Evolutionary conservation across 768 basidiomycete genomes (phyloP).

Genomic region (Suillus weaverae): DNA sequence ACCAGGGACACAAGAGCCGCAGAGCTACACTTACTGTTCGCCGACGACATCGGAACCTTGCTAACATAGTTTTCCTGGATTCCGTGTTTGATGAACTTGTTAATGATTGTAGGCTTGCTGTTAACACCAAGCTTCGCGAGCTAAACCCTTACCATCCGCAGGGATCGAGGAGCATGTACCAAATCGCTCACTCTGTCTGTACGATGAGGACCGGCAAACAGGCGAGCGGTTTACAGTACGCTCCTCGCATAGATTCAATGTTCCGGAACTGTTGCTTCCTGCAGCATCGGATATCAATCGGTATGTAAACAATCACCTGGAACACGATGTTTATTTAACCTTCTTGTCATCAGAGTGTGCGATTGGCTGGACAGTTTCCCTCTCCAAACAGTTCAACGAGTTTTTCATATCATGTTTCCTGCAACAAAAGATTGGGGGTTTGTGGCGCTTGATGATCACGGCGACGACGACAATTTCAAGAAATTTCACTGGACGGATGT

Average conservation of each 20-base stretch:
- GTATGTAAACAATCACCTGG: slow-evolving; percentile 14
- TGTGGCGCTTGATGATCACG: slow-evolving; percentile 31
- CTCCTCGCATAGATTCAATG: slow-evolving; percentile 30
- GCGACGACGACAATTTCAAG: slow-evolving; percentile 44
- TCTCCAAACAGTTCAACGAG: slow-evolving; percentile 33
- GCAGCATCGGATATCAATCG: slow-evolving; percentile 34
- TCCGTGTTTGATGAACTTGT: slow-evolving; percentile 30
- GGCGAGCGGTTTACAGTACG: slow-evolving; percentile 34
- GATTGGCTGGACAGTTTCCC: slow-evolving; percentile 36
- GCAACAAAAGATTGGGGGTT: slow-evolving; percentile 45
- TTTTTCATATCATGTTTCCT: slow-evolving; percentile 47
- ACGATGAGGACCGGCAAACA: slow-evolving; percentile 25
- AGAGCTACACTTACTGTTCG: slow-evolving; percentile 34
- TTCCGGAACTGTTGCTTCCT: slow-evolving; percentile 24
- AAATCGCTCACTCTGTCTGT: slow-evolving; percentile 25
- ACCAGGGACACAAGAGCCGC: slow-evolving; percentile 35
- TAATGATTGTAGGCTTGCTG: slow-evolving; percentile 25
- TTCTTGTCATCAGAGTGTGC: slow-evolving; percentile 22
- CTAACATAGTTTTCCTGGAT: slow-evolving; percentile 27
- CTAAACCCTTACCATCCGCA: slow-evolving; percentile 12
- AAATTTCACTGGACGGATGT: slow-evolving; percentile 45
- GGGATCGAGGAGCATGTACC: slow-evolving; percentile 32
- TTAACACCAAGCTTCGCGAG: not conserved
- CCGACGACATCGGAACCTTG: slow-evolving; percentile 33
- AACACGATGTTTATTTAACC: slow-evolving; percentile 1